Percentiles rank a stretch among this genome's conserved stretches.
phyloP scores from a whole-genome alignment of 1,284 basidiomycete genomes.

The Fomitopsis schrenkii region DNA sequence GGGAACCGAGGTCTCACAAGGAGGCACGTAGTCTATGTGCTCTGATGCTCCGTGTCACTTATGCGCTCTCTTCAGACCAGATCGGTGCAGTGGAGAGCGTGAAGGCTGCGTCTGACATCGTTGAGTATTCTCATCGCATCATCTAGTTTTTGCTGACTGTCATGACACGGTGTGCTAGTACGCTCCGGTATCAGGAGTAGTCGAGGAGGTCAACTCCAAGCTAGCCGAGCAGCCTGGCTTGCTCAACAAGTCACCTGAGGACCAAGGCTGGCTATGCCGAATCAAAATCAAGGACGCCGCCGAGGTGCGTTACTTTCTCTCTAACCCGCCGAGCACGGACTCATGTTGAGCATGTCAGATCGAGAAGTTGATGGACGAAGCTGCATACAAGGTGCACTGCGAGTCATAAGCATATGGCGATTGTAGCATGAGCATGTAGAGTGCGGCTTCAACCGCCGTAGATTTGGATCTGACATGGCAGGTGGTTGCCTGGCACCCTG shows the following conservation, averaged over 20 bases:
- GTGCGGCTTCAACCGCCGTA: slow-evolving; percentile 32
- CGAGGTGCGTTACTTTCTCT: slow-evolving; percentile 47
- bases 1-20: slow-evolving; percentile 70
- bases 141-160: slow-evolving; percentile 4
- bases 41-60: slow-evolving; percentile 1
- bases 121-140: slow-evolving; percentile 32
- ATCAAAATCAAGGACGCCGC: slow-evolving; percentile 77
- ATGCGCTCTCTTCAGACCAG: slow-evolving; percentile 50
- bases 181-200: slow-evolving; percentile 85
- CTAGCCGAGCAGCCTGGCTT: slow-evolving; percentile 74
- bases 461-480: neutral
- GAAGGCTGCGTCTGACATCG: slow-evolving; percentile 96
- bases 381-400: slow-evolving; percentile 76
- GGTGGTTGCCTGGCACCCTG: neutral
- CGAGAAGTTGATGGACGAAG: slow-evolving; percentile 69
- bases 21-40: slow-evolving; percentile 54
- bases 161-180: slow-evolving; percentile 47
- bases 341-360: slow-evolving; percentile 42
- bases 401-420: slow-evolving; percentile 33
- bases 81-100: slow-evolving; percentile 98
- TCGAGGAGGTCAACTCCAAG: slow-evolving; percentile 77
- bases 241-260: slow-evolving; percentile 88
- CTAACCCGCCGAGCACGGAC: neutral
- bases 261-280: slow-evolving; percentile 94
- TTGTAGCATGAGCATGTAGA: neutral